These are phyloP conservation scores for Rutstroemia sp. DNA, from an alignment of 2,329 filamentous ascomycete species.

Conservation along the genomic window DNA sequence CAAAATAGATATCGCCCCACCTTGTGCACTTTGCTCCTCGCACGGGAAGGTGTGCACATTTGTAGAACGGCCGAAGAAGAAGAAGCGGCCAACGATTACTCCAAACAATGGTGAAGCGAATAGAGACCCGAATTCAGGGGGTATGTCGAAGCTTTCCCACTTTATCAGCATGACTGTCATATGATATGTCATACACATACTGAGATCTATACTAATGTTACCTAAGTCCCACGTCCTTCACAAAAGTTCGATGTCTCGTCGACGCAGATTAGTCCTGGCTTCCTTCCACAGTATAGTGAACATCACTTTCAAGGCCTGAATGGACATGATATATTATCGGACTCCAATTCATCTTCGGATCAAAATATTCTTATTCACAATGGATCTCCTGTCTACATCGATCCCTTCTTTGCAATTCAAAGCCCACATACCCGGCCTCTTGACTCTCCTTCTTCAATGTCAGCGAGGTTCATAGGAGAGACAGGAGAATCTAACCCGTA, in stretches of 20 bases:
- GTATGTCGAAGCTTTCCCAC: constrained; percentile 11
- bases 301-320: constrained; percentile 21
- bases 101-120: constrained; percentile 18
- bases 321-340: constrained; percentile 18
- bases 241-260: constrained; percentile 22
- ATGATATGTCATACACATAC: not conserved
- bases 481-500: constrained; percentile 29
- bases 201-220: constrained; percentile 10
- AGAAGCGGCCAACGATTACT: constrained; percentile 23
- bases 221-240: not conserved
- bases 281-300: constrained; percentile 25
- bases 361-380: constrained; percentile 21
- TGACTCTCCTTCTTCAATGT: constrained; percentile 23
- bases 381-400: constrained; percentile 23
- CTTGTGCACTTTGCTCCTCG: constrained; percentile 36
- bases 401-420: constrained; percentile 23
- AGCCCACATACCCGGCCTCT: constrained; percentile 21
- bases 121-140: constrained; percentile 9
- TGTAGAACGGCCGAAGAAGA: constrained; percentile 33
- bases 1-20: constrained; percentile 35
- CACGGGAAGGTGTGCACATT: constrained; percentile 39
- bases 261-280: constrained; percentile 24
- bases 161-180: too few relatives aligned
- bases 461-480: constrained; percentile 28
- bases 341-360: constrained; percentile 19